Percentiles rank a stretch among this genome's conserved stretches.
phyloP scores from a whole-genome alignment of 768 basidiomycete genomes.

The Rhodotorula taiwanensis region DNA sequence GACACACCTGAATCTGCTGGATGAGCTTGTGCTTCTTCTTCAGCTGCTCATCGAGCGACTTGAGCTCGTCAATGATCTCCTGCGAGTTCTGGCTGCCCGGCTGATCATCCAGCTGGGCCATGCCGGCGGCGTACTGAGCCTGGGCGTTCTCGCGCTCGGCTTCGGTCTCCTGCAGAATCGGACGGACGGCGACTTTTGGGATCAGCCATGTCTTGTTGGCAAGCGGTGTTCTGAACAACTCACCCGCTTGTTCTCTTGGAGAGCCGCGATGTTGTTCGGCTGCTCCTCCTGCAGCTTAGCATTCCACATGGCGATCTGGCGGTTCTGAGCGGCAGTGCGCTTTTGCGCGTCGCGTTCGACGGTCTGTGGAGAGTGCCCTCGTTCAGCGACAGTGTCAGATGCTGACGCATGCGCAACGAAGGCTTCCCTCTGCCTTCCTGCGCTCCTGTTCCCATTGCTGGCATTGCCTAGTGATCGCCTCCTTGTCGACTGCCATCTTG shows the following conservation, averaged over 20 bases:
- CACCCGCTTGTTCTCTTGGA: constrained; percentile 20
- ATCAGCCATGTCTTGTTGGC: too few relatives aligned
- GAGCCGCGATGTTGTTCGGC: constrained; percentile 31
- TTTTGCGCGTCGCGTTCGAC: not conserved
- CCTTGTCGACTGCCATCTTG: not conserved
- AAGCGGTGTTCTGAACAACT: too few relatives aligned
- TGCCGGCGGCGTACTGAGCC: constrained; percentile 43
- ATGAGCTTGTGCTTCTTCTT: constrained; percentile 48
- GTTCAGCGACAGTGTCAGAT: too few relatives aligned
- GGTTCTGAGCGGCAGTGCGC: constrained; percentile 10
- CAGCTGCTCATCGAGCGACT: constrained; percentile 52
- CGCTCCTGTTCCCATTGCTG: constrained; percentile 55
- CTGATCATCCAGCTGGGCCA: constrained; percentile 41
- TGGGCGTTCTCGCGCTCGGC: constrained; percentile 4
- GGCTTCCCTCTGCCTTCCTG: constrained; percentile 49
- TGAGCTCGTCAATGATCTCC: constrained; percentile 49
- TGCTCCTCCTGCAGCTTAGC: constrained; percentile 26
- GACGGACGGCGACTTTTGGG: too few relatives aligned
- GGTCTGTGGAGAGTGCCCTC: not conserved
- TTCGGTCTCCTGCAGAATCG: constrained; percentile 2
- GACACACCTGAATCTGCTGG: constrained; percentile 45
- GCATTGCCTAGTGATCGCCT: constrained; percentile 50
- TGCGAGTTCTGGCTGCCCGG: constrained; percentile 45
- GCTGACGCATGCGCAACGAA: too few relatives aligned
- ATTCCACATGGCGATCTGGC: not conserved